Evolutionary conservation across 2,329 filamentous ascomycete genomes (phyloP).

Genomic region (Cercospora beticola): DNA sequence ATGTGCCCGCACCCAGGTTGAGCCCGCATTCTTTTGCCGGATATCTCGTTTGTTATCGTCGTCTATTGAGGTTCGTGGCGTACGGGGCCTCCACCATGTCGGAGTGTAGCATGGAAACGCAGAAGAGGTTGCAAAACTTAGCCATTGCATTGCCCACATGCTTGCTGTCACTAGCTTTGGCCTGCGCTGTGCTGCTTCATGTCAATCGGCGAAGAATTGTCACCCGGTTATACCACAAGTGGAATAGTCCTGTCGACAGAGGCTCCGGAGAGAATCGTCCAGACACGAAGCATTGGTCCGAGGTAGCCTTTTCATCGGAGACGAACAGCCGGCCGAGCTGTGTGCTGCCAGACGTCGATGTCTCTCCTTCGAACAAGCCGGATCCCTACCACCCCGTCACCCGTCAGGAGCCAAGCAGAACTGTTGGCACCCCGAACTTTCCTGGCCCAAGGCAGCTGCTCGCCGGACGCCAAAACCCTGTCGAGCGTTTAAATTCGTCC

Average conservation of each 20-base stretch:
- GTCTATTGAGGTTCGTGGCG: not conserved
- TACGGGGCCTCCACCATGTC: not conserved
- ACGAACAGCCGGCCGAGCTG: not conserved
- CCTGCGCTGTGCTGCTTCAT: not conserved
- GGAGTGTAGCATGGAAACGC: not conserved
- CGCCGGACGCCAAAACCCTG: not conserved
- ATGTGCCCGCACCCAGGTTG: not conserved
- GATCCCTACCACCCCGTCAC: not conserved
- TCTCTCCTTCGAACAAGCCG: not conserved
- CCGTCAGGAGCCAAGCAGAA: conserved; percentile 2
- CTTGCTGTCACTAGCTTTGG: not conserved
- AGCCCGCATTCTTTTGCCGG: not conserved
- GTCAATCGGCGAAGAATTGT: conserved; percentile 12
- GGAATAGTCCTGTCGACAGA: not conserved
- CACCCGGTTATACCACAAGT: conserved; percentile 10
- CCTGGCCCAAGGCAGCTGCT: conserved; percentile 3
- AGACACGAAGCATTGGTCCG: conserved; percentile 6
- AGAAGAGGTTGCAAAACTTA: not conserved
- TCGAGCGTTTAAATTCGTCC: not conserved
- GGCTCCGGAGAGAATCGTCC: not conserved
- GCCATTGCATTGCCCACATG: conserved; percentile 14
- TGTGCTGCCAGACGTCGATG: conserved; percentile 5
- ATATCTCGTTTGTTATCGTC: not conserved
- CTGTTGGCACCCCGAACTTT: conserved; percentile 3
- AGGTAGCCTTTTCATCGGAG: not conserved